These are phyloP conservation scores for Skeletonema potamos DNA, from an alignment of 108 stramenopile genomes.

Conservation along the genomic window DNA sequence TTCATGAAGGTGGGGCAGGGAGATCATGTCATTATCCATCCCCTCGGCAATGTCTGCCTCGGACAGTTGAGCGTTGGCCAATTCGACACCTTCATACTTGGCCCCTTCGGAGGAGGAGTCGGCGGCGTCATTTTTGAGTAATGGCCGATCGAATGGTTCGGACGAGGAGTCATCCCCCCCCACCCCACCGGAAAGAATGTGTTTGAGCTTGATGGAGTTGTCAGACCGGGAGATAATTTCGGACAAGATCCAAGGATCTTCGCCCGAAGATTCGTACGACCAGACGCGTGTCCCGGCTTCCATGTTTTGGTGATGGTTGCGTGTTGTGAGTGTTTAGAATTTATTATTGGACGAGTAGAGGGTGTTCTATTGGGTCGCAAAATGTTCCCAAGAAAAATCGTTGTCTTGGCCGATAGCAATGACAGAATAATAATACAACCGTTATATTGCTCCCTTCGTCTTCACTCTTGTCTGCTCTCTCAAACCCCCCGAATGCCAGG, in stretches of 20 bases:
- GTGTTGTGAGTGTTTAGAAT: background rate
- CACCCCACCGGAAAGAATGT: slow-evolving; percentile 35
- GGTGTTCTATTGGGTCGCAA: no score
- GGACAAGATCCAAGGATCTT: slow-evolving; percentile 85
- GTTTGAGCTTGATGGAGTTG: slow-evolving; percentile 52
- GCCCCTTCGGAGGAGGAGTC: slow-evolving; percentile 23
- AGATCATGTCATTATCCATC: slow-evolving; percentile 90
- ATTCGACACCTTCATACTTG: slow-evolving; percentile 85
- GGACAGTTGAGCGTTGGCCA: slow-evolving; percentile 75
- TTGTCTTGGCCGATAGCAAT: no score
- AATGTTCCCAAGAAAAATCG: no score
- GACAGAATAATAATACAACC: no score
- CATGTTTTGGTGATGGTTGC: slow-evolving; percentile 39
- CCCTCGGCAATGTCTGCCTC: slow-evolving; percentile 78
- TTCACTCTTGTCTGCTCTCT: no score
- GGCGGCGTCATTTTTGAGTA: slow-evolving; percentile 11
- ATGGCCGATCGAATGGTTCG: slow-evolving; percentile 50
- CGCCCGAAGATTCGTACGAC: slow-evolving; percentile 69
- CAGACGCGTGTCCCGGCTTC: slow-evolving; percentile 85
- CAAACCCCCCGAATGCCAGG: no score
- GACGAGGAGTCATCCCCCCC: slow-evolving; percentile 22
- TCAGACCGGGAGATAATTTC: slow-evolving; percentile 71
- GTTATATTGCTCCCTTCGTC: no score
- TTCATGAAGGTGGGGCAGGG: slow-evolving; percentile 97
- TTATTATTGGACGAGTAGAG: no score